These are phyloP conservation scores for Lathyrus tuberosus DNA, from an alignment of 306 rosid species.

Conservation along the genomic window DNA sequence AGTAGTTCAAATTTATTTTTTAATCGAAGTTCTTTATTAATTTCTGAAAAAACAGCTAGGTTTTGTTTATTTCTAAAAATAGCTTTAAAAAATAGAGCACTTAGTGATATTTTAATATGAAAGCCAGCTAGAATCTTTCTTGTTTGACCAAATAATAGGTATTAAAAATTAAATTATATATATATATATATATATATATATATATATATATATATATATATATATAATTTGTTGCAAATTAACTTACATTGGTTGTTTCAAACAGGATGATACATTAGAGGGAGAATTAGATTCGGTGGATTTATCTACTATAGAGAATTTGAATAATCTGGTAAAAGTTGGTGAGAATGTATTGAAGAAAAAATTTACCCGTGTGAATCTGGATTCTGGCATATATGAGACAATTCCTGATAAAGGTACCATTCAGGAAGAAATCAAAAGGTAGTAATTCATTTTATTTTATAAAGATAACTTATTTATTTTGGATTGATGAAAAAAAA, in stretches of 20 bases:
- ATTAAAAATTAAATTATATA: too few species aligned
- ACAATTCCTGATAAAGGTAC: constrained; percentile 46
- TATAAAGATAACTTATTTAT: not conserved
- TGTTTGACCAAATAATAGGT: too few species aligned
- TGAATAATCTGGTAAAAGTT: constrained; percentile 45
- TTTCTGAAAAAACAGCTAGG: too few species aligned
- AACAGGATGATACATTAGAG: constrained; percentile 43
- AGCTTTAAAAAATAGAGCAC: too few species aligned
- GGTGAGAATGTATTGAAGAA: constrained; percentile 48
- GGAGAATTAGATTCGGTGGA: constrained; percentile 50
- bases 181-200: too few species aligned
- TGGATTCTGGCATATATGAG: constrained; percentile 50
- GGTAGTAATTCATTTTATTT: constrained; percentile 37
- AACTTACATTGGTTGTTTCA: constrained; percentile 9
- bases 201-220: too few species aligned
- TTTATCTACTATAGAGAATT: constrained; percentile 46
- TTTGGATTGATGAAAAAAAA: not conserved
- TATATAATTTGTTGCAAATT: too few species aligned
- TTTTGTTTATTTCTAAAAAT: too few species aligned
- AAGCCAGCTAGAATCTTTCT: too few species aligned
- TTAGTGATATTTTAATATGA: too few species aligned
- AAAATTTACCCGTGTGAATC: constrained; percentile 40
- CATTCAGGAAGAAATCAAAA: constrained; percentile 52
- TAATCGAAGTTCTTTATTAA: not conserved
- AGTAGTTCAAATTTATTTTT: not conserved